Evolutionary conservation across 1,284 basidiomycete species (phyloP), one percentile per base, ranked within the genome.

Genomic region (Sphaerobolus stellatus): DNA sequence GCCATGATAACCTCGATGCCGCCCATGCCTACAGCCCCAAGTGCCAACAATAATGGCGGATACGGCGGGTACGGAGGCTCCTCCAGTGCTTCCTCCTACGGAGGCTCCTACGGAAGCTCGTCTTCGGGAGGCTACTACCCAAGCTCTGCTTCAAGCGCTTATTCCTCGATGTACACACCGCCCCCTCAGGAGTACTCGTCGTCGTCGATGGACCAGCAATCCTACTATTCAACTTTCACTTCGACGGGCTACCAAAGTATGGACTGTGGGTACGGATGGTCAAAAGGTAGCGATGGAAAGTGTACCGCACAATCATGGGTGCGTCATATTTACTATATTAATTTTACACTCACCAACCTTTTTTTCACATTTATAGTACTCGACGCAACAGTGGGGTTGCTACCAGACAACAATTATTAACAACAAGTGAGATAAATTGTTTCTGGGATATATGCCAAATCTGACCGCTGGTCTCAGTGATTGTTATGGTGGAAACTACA

Each of bases 371-470:
- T 36, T 36, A 57, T 75, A 69, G 46, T 66, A 70, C 36, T 62
- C 70, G 48, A 68, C 68, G 8, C 46, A 54, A 30, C 18, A 46
- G 54, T 59, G 70, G 34, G 82, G 82, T 52, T 87, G 84, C 68
- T 86, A 86, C 62, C 81, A 80, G 61, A 84, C 82, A 29, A 81
- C 79, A 60, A 82, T 85, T 66, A 84, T 86, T 65, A 73, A 74
- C 70, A 73, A 76, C 80, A 58, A 44, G 70, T 66, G 48, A 33
- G 20, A 38, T 33, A 36, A 27, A 20, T 52, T 22, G 29, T 56
- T 52, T 40, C 44, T 25, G 3, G 13, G 20, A 33, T 48, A 24
- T 44, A 25, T 28, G 29, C 13, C 33, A 47, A 48, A 31, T 52
- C 48, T 25, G 38, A 24, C 58, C 56, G 56, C 45, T 20, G 59